These are phyloP conservation scores for Populus nigra DNA, from an alignment of 345 rosid species.

Conservation along the genomic window DNA sequence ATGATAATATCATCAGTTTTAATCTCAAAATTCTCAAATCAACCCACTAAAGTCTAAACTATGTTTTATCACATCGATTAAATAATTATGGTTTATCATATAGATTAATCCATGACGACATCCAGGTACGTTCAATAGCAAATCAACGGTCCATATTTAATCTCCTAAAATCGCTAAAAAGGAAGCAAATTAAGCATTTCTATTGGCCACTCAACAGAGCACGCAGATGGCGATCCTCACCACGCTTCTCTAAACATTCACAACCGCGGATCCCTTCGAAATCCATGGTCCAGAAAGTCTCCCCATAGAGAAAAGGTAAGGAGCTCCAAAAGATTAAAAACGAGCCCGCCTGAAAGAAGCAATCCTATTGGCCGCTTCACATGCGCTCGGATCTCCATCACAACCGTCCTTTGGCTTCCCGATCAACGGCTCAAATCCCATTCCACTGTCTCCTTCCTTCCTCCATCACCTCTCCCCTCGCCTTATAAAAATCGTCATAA, in stretches of 20 bases:
- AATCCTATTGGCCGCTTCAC: not conserved
- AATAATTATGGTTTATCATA: too few relatives aligned
- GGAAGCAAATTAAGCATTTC: not conserved
- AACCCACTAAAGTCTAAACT: too few relatives aligned
- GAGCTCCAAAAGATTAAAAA: not conserved
- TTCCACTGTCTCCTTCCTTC: not conserved
- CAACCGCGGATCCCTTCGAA: not conserved
- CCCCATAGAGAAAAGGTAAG: not conserved
- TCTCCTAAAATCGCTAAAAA: not conserved
- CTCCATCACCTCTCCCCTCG: too few relatives aligned
- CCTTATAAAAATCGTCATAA: conserved; percentile 4
- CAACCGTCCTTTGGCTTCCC: conserved; percentile 3
- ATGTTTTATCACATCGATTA: too few relatives aligned
- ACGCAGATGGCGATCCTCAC: not conserved
- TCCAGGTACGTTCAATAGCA: not conserved
- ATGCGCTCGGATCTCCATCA: conserved; percentile 26
- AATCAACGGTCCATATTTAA: not conserved
- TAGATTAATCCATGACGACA: too few relatives aligned
- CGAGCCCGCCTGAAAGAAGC: not conserved
- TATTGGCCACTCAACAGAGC: not conserved
- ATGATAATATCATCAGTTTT: too few relatives aligned
- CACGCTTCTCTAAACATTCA: not conserved
- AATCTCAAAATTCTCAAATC: too few relatives aligned
- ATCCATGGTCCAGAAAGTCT: not conserved
- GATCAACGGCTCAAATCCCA: conserved; percentile 1